Base-by-base conservation (phyloP, 1,284 basidiomycete genomes). In the Entoloma clypeatum region DNA sequence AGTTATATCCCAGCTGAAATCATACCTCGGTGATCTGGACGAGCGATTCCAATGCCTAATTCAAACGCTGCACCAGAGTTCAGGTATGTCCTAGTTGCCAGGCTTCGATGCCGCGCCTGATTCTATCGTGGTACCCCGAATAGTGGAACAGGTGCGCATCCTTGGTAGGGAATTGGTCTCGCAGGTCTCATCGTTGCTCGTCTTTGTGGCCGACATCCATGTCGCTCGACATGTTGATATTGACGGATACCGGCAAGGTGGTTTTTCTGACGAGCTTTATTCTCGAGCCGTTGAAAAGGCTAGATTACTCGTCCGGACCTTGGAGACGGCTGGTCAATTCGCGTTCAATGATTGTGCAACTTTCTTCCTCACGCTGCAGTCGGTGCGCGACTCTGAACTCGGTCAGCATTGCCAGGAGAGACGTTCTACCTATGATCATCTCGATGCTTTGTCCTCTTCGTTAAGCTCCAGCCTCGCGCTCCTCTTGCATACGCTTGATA, bases 171-270 rank as follows among this genome's bases (percentile, higher is more conserved):
- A 65, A 29, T 62, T 77, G 21, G 58, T 84, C 25, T 65, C 74
- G 1, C 70, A 74, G 35, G 59, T 85, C 18, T 72, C 78, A 3
- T 58, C 69, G 6, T 74, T 85, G 39, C 64, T 90, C 22, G 59
- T 63, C 4, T 71, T 75, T 35, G 68, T 82, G 24, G 72, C 78
- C 16, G 78, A 86, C 51, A 70, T 91, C 43, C 81, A 90, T 58
- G 63, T 92, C 36, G 86, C 86, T 16, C 74, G 77, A 28, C 79
- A 86, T 57, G 77, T 89, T 39, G 85, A 87, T 48, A 75, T 89
- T 43, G 87, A 91, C 52, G 81, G 84, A 11, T 72, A 86, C 49
- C 71, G 69, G 14, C 66, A 74, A 43, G 72, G 66, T 10, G 58
- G 56, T 17, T 53, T 67, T 11, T 54, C 64, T 8, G 68, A 72